A percentile compares a stretch with the other conserved stretches of the same genome.
Conservation (phyloP, 768 basidiomycete genomes). For the Mycena alexandri region DNA sequence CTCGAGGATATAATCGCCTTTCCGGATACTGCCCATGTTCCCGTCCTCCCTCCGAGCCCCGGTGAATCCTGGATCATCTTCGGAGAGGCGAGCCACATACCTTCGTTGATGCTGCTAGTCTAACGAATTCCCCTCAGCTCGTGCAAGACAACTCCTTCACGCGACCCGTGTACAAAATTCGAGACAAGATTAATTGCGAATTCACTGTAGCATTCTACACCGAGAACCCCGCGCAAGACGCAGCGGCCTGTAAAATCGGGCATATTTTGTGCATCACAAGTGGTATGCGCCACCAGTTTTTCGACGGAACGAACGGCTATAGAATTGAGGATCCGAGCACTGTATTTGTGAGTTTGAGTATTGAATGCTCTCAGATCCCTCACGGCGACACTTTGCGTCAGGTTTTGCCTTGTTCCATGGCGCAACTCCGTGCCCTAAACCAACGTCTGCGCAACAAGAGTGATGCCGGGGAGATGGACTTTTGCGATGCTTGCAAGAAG, state of each 20-base stretch:
- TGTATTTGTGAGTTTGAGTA: constrained; percentile 13
- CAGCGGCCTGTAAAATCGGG: constrained; percentile 35
- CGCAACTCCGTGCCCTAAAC: constrained; percentile 34
- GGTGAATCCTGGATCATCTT: constrained; percentile 44
- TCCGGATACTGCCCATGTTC: constrained; percentile 40
- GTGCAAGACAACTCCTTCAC: constrained; percentile 26
- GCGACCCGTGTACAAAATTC: constrained; percentile 35
- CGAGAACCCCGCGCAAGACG: constrained; percentile 37
- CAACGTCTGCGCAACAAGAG: constrained; percentile 34
- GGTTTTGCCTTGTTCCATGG: constrained; percentile 33
- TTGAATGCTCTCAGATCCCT: background rate
- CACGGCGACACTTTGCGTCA: background rate
- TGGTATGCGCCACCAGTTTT: constrained; percentile 36
- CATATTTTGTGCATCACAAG: constrained; percentile 38
- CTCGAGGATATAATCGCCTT: constrained; percentile 42
- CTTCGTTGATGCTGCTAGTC: background rate
- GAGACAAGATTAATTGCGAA: constrained; percentile 32
- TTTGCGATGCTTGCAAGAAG: constrained; percentile 39
- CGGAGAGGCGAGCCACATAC: constrained; percentile 31
- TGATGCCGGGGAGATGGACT: constrained; percentile 30
- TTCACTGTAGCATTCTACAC: constrained; percentile 42
- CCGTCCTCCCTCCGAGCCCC: constrained; percentile 34
- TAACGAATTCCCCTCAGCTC: constrained; percentile 29
- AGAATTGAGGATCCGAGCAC: constrained; percentile 40
- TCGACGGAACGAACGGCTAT: constrained; percentile 40